Conservation (phyloP, 257 asterid genomes). For the Gentiana straminea region DNA sequence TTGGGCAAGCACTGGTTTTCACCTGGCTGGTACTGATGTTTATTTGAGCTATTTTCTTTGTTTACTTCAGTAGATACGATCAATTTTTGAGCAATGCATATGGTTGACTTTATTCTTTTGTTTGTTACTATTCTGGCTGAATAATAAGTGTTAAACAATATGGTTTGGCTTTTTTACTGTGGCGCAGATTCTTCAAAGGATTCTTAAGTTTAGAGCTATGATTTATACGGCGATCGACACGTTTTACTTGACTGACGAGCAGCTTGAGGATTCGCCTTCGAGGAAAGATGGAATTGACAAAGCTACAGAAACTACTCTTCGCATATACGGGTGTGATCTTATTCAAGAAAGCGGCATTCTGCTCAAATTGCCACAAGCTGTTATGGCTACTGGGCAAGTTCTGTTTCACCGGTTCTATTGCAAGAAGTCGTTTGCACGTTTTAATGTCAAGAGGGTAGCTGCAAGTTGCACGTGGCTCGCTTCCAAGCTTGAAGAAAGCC, state of each 20-base stretch:
- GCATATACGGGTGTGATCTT: conserved; percentile 94
- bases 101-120: too few relatives aligned
- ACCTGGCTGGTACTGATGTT: too few relatives aligned
- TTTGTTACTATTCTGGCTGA: too few relatives aligned
- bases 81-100: too few relatives aligned
- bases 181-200: conserved; percentile 1
- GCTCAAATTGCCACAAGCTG: conserved; percentile 96
- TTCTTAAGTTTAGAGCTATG: conserved; percentile 24
- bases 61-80: too few relatives aligned
- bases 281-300: conserved; percentile 76
- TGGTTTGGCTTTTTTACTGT: too few relatives aligned
- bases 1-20: too few relatives aligned
- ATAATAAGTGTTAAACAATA: too few relatives aligned
- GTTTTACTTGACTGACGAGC: conserved; percentile 72
- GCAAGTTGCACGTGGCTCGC: conserved; percentile 99
- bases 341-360: conserved; percentile 93
- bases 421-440: conserved; percentile 82
- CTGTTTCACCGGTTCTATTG: conserved; percentile 92
- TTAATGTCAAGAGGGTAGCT: conserved; percentile 95
- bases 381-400: conserved; percentile 96
- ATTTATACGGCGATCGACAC: conserved; percentile 88
- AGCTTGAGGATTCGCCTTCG: conserved; percentile 72
- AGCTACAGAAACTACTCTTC: conserved; percentile 65
- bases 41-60: too few relatives aligned
- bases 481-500: conserved; percentile 94